phyloP scores from a whole-genome alignment of 805 yeast species.

The Lachancea quebecensis region DNA sequence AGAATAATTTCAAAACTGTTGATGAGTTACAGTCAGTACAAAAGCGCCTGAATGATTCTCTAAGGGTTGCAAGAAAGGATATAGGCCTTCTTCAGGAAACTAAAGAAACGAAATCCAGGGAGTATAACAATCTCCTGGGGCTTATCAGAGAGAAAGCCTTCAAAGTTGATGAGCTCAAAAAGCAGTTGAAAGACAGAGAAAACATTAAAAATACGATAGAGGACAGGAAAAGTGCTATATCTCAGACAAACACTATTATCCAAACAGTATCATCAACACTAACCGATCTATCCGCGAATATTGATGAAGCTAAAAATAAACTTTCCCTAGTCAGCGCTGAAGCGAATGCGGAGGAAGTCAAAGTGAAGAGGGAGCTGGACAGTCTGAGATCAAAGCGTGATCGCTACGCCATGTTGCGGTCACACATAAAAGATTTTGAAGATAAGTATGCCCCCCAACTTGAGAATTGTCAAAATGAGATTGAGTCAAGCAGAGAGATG shows the following conservation, averaged over 20 bases:
- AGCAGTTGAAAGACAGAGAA: conserved; percentile 10
- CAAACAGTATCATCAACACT: conserved; percentile 6
- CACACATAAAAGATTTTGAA: conserved; percentile 13
- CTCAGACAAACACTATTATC: conserved; percentile 10
- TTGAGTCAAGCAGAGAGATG: conserved; percentile 16
- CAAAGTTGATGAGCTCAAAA: conserved; percentile 21
- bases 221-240: conserved; percentile 10
- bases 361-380: neutral
- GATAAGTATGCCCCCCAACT: conserved; percentile 8
- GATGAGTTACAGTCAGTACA: conserved; percentile 25
- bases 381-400: conserved; percentile 18
- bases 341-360: conserved; percentile 1
- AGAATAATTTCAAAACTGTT: conserved; percentile 21
- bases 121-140: conserved; percentile 15
- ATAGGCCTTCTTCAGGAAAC: conserved; percentile 20
- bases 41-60: conserved; percentile 13
- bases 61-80: conserved; percentile 21
- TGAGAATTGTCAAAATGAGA: conserved; percentile 17
- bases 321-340: neutral
- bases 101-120: conserved; percentile 20
- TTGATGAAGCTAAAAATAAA: conserved; percentile 1
- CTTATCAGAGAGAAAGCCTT: conserved; percentile 19
- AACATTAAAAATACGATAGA: conserved; percentile 12
- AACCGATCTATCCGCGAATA: neutral
- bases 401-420: conserved; percentile 9